These are phyloP conservation scores for Ogataea hybrid DNA, from an alignment of 1,139 yeast genomes.

Conservation along the genomic window DNA sequence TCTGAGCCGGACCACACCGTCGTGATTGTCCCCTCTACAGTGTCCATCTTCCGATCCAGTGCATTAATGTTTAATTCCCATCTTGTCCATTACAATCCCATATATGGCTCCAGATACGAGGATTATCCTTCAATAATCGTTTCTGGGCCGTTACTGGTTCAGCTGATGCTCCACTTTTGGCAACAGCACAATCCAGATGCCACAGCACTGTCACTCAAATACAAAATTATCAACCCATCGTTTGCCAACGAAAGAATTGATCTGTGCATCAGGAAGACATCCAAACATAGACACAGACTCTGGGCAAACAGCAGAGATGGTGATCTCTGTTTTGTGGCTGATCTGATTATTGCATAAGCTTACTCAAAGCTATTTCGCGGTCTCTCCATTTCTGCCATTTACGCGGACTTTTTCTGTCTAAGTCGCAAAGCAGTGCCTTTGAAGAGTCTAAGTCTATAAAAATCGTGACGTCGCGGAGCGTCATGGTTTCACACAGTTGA, in stretches of 20 bases:
- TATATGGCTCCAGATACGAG: conserved; percentile 53
- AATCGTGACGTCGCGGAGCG: conserved; percentile 54
- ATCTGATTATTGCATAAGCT: conserved; percentile 1
- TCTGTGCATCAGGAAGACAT: conserved; percentile 17
- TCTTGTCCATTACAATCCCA: conserved; percentile 68
- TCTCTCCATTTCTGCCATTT: conserved; percentile 30
- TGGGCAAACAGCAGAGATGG: conserved; percentile 20
- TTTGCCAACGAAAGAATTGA: conserved; percentile 25
- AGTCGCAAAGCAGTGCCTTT: conserved; percentile 40
- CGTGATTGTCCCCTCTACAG: conserved; percentile 22
- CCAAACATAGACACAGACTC: conserved; percentile 12
- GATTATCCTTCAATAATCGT: conserved; percentile 60
- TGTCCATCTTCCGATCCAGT: conserved; percentile 52
- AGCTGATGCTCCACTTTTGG: conserved; percentile 55
- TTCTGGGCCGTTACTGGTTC: conserved; percentile 80
- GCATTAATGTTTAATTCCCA: conserved; percentile 81
- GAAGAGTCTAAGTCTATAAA: conserved; percentile 37
- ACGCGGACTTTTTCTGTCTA: conserved; percentile 34
- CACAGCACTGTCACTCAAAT: conserved; percentile 18
- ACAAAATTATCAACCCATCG: conserved; percentile 29
- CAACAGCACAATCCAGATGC: conserved; percentile 9
- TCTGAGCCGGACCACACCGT: conserved; percentile 14
- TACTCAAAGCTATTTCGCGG: conserved; percentile 22
- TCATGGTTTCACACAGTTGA: conserved; percentile 48
- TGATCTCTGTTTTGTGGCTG: conserved; percentile 13